These are phyloP conservation scores for Saccharomyces hybrid DNA, from an alignment of 1,139 yeast species.

Conservation along the genomic window DNA sequence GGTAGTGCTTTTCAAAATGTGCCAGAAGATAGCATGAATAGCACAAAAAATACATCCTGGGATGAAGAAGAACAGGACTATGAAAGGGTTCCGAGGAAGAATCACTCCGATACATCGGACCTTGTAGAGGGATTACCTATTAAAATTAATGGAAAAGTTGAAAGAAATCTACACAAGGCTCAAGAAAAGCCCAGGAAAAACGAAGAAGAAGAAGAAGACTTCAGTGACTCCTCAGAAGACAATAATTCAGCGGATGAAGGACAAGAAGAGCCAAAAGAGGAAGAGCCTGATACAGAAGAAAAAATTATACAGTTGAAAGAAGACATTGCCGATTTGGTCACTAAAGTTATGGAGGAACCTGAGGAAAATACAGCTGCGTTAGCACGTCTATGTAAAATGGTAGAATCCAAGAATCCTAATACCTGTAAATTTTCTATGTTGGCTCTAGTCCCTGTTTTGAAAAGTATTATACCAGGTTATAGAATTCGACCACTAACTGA, in stretches of 20 bases:
- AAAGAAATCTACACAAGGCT: conserved; percentile 42
- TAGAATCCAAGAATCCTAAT: conserved; percentile 57
- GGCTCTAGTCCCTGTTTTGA: conserved; percentile 78
- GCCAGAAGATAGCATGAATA: conserved; percentile 21
- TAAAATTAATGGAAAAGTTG: conserved; percentile 62
- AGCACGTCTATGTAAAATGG: conserved; percentile 64
- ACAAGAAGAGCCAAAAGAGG: conserved; percentile 37
- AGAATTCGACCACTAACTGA: conserved; percentile 78
- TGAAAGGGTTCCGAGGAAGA: conserved; percentile 50
- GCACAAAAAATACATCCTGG: conserved; percentile 27
- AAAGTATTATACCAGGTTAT: conserved; percentile 81
- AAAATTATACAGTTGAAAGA: conserved; percentile 60
- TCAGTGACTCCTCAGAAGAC: conserved; percentile 17
- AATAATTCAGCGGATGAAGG: conserved; percentile 24
- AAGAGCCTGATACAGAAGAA: conserved; percentile 48
- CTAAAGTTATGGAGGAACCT: conserved; percentile 76
- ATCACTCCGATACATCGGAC: conserved; percentile 35
- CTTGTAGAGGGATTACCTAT: conserved; percentile 76
- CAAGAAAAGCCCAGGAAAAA: conserved; percentile 22
- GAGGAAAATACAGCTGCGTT: conserved; percentile 73
- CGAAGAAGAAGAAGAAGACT: conserved; percentile 24
- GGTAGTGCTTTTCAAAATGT: conserved; percentile 39
- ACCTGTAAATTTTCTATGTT: conserved; percentile 68
- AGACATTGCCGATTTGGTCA: conserved; percentile 76
- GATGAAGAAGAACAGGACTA: conserved; percentile 67